Evolutionary conservation across 2,329 filamentous ascomycete species (phyloP), one percentile per base, ranked within the genome.

Genomic region (Penicillium sp.): DNA sequence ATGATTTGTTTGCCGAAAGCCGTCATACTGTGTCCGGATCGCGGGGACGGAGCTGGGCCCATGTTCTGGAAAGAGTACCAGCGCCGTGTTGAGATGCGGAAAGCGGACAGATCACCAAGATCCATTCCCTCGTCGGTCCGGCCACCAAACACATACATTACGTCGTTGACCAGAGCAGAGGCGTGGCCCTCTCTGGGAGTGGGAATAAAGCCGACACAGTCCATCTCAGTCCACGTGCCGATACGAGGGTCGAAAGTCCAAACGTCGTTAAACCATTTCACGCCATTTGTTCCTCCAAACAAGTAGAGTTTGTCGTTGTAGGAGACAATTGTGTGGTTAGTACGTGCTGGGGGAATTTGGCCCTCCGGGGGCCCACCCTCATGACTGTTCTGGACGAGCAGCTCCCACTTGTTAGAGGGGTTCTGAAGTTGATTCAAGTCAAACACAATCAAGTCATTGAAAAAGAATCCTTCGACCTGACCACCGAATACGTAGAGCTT

Each of bases 41-140:
- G 81, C 28, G 93, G 85, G 3, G 91, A 96, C 0, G 93, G 93
- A 1, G 91, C 95, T 3, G 91, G 91, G 0, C 93, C 93, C 93
- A 98, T 98, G 66, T 98, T 98, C 66, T 98, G 93, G 72, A 98
- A 98, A 31, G 93, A 98, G 69, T 97, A 98, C 93, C 93, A 98
- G 52, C 93, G 83, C 57, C 89, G 84, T 9, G 90, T 90, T 0
- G 86, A 83, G 60, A 88, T 88, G 43, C 84, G 79, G 70, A 89
- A 89, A 8, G 93, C 93, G 2, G 93, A 92, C 38, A 98, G 78
- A 69, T 98, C 93, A 29, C 92, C 93, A 3, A 98, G 76, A 67
- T 98, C 93, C 25, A 85, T 82, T 1, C 93, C 93, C 60, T 97
- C 91, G 65, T 96, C 89, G 0, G 90, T 96, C 52, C 93, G 87